A percentile compares a stretch with the other conserved stretches of the same genome.
phyloP scores from a whole-genome alignment of 2,329 filamentous ascomycete species.

The Botrytis byssoidea region DNA sequence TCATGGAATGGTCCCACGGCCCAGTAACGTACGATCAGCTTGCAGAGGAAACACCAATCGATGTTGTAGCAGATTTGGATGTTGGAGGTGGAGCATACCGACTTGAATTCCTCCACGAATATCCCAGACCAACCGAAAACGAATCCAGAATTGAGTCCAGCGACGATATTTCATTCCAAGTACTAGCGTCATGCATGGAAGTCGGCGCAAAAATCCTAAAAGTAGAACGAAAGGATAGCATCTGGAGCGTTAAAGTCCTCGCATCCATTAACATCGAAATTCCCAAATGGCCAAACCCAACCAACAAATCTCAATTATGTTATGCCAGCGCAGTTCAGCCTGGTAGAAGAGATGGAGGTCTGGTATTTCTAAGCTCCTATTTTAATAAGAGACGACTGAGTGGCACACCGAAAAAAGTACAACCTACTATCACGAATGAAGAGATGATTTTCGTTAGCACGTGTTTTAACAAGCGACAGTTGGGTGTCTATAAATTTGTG shows the following conservation, averaged over 20 bases:
- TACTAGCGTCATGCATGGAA: slow-evolving; percentile 95
- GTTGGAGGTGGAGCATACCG: slow-evolving; percentile 88
- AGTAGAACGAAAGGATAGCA: slow-evolving; percentile 41
- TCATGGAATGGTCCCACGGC: slow-evolving; percentile 38
- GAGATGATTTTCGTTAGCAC: slow-evolving; percentile 59
- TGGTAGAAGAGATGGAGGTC: slow-evolving; percentile 22
- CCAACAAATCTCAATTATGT: slow-evolving; percentile 88
- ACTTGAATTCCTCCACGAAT: slow-evolving; percentile 58
- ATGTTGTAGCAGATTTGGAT: slow-evolving; percentile 41
- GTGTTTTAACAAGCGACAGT: slow-evolving; percentile 71
- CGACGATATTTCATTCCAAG: slow-evolving; percentile 41
- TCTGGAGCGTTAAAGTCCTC: slow-evolving; percentile 62
- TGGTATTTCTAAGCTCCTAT: slow-evolving; percentile 11
- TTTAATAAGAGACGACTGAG: slow-evolving; percentile 17
- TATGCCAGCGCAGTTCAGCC: slow-evolving; percentile 76
- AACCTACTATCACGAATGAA: slow-evolving; percentile 17
- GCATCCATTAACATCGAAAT: neutral
- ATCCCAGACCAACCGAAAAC: slow-evolving; percentile 2
- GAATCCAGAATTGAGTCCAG: neutral
- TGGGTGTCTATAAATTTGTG: slow-evolving; percentile 62
- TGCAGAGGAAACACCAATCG: slow-evolving; percentile 42
- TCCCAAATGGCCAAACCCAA: slow-evolving; percentile 37
- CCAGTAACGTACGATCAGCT: neutral
- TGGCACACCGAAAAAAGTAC: neutral
- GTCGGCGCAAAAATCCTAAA: slow-evolving; percentile 70